Evolutionary conservation across 139 green algal species (phyloP).

Genomic region (Protoeuglena noctilucae): DNA sequence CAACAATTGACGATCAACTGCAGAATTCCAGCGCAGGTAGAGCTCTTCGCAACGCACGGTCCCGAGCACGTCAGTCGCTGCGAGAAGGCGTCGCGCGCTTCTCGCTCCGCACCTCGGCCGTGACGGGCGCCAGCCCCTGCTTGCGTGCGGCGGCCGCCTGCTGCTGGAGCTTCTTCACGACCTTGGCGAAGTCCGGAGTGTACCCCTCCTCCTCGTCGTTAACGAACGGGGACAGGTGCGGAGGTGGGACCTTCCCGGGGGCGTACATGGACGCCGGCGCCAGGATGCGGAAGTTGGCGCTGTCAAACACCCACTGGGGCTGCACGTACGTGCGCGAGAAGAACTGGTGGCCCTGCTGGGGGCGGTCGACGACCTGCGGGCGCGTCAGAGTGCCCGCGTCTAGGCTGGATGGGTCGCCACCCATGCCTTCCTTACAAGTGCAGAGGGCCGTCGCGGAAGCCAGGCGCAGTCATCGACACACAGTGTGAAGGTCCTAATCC

Average conservation of each 20-base stretch:
- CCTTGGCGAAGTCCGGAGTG: slow-evolving; percentile 73
- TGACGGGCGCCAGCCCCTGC: slow-evolving; percentile 5
- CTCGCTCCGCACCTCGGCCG: slow-evolving; percentile 10
- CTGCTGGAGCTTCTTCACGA: slow-evolving; percentile 56
- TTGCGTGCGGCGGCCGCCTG: slow-evolving; percentile 4
- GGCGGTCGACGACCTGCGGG: slow-evolving; percentile 49
- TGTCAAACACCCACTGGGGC: slow-evolving; percentile 97
- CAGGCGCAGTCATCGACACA: too few species aligned
- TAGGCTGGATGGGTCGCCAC: too few species aligned
- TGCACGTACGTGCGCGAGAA: slow-evolving; percentile 80
- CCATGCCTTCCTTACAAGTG: too few species aligned
- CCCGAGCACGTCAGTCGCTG: background rate
- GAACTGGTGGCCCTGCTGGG: slow-evolving; percentile 45
- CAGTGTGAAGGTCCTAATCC: too few species aligned
- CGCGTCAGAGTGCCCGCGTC: too few species aligned
- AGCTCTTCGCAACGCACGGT: background rate
- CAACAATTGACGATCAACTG: background rate
- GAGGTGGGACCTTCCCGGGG: slow-evolving; percentile 58
- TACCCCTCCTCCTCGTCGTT: slow-evolving; percentile 79
- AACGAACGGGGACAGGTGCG: slow-evolving; percentile 97
- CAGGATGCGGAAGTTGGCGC: slow-evolving; percentile 68
- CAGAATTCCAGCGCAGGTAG: background rate
- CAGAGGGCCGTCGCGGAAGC: too few species aligned
- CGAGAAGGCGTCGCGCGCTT: background rate
- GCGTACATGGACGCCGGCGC: slow-evolving; percentile 53